phyloP scores from a whole-genome alignment of 1,139 yeast genomes.

The Kurtzmaniella quercitrusa region DNA sequence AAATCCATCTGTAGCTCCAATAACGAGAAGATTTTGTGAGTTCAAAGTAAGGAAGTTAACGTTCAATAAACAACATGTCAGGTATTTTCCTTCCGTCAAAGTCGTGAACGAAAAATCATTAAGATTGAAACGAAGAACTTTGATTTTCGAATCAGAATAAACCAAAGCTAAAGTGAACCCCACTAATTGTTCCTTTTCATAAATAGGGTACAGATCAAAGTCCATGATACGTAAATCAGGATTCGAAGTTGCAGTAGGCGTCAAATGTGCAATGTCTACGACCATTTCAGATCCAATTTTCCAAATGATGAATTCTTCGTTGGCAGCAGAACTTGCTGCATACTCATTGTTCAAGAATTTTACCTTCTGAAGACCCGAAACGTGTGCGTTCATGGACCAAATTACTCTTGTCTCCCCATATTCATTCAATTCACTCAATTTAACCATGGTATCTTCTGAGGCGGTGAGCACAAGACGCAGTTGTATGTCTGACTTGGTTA shows the following conservation, averaged over 20 bases:
- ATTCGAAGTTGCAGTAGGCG: constrained; percentile 42
- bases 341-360: constrained; percentile 52
- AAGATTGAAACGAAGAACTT: constrained; percentile 54
- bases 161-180: constrained; percentile 63
- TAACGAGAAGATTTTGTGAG: constrained; percentile 30
- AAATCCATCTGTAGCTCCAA: constrained; percentile 83
- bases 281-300: constrained; percentile 34
- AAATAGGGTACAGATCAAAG: constrained; percentile 45
- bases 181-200: constrained; percentile 10
- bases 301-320: constrained; percentile 90
- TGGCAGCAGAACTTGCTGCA: constrained; percentile 70
- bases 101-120: constrained; percentile 33
- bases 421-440: constrained; percentile 44
- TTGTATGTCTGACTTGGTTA: background rate
- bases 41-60: constrained; percentile 42
- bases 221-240: constrained; percentile 93
- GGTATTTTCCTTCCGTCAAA: constrained; percentile 50
- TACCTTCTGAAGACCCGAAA: constrained; percentile 80
- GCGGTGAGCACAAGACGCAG: constrained; percentile 59
- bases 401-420: constrained; percentile 41
- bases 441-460: constrained; percentile 82
- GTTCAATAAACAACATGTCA: constrained; percentile 73
- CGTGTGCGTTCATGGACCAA: constrained; percentile 75
- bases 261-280: constrained; percentile 36
- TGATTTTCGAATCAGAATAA: constrained; percentile 80